Percentiles rank a stretch among this genome's conserved stretches.
phyloP scores from a whole-genome alignment of 805 yeast species.

The Candida chauliodis region DNA sequence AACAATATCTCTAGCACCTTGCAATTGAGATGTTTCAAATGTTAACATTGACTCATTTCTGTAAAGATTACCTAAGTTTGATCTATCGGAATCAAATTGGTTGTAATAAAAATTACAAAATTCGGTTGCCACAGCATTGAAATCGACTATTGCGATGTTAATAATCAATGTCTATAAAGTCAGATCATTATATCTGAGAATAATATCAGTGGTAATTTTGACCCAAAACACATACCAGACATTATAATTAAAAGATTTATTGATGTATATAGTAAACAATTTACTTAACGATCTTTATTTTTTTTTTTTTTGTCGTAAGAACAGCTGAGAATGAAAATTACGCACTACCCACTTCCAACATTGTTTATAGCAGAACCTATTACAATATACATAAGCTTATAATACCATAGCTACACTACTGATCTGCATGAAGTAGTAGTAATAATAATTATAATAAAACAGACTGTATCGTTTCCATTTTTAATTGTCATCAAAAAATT shows the following conservation, averaged over 20 bases:
- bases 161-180: background rate
- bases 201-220: too few species aligned
- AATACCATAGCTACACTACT: too few species aligned
- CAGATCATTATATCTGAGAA: background rate
- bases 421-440: too few species aligned
- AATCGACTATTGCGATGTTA: conserved; percentile 29
- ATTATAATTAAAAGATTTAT: conserved; percentile 11
- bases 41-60: conserved; percentile 98
- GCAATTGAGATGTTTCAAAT: conserved; percentile 89
- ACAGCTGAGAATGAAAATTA: too few species aligned
- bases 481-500: too few species aligned
- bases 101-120: conserved; percentile 94
- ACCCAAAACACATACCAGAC: conserved; percentile 31
- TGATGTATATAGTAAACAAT: background rate
- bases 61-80: conserved; percentile 88
- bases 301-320: conserved; percentile 6
- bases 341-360: too few species aligned
- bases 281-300: background rate
- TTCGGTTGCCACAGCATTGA: conserved; percentile 57
- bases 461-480: too few species aligned
- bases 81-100: conserved; percentile 89
- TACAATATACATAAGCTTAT: too few species aligned
- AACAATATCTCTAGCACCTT: conserved; percentile 89
- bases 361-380: too few species aligned
- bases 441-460: too few species aligned